Evolutionary conservation across 2,329 filamentous ascomycete genomes (phyloP), one percentile per base, ranked within the genome.

Genomic region (Cytospora mali): DNA sequence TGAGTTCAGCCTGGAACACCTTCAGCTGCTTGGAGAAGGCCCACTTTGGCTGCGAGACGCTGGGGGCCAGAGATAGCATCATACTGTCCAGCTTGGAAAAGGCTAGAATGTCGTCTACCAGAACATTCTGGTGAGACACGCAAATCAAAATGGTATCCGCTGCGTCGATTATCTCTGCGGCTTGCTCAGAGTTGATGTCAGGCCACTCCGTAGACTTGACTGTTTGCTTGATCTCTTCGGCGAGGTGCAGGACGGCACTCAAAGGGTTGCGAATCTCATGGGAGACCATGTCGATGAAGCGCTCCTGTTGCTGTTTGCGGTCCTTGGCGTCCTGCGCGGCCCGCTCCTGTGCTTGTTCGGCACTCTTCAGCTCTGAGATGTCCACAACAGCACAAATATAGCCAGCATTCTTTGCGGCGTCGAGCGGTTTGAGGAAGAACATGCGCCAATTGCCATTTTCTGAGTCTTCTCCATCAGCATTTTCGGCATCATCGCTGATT

Each of bases 291-390:
- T 60, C 58, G 33, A 60, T 60, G 16, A 60, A 60, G 28, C 58
- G 58, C 39, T 60, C 58, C n/a, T 60, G 58, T 27, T 60, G 58
- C 50, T 60, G 58, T 52, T 60, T 60, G 27, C 58, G 58, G 4
- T 60, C 35, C 35, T 60, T 60, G 7, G 58, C 58, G 28, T 60
- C 58, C 16, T 6, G 2, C 21, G 58, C 58, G 4, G 58, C 53
- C 3, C 50, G 35, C 58, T 54, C 50, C 3, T 60, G 58, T 25
- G 58, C 35, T 28, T 54, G 28, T 42, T 60, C 58, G 35, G 58
- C 58, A 11, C 35, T 35, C 27, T 60, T 60, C 18, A 60, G 39
- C 10, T 60, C 58, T 5, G 58, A 48, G 6, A 60, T 53, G 39
- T 60, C 58, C 16, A 60, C 58, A 29, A 60, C 51, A 10, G 58